Evolutionary conservation across 345 rosid genomes (phyloP).

Genomic region (Rhodamnia argentea): DNA sequence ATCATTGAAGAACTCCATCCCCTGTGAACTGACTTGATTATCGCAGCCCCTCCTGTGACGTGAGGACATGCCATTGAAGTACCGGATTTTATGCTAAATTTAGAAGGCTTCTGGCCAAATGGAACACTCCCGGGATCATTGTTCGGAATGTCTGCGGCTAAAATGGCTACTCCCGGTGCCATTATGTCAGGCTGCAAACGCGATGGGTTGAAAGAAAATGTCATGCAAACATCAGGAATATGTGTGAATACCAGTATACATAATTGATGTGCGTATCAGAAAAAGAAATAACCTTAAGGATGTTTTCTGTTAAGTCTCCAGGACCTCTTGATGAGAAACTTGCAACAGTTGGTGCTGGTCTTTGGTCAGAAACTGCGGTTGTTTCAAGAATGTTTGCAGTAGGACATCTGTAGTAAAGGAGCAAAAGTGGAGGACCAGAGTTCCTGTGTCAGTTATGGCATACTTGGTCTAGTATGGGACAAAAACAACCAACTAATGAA

Average conservation of each 20-base stretch:
- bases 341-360: slow-evolving; percentile 80
- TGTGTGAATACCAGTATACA: not conserved
- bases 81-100: slow-evolving; percentile 47
- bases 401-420: slow-evolving; percentile 25
- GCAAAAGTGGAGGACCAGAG: not conserved
- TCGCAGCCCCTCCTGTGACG: slow-evolving; percentile 64
- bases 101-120: slow-evolving; percentile 15
- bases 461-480: not conserved
- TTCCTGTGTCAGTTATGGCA: not conserved
- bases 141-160: slow-evolving; percentile 52
- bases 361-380: slow-evolving; percentile 16
- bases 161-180: slow-evolving; percentile 80
- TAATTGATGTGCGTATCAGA: not conserved
- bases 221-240: not conserved
- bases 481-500: not conserved
- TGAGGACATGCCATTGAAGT: slow-evolving; percentile 95
- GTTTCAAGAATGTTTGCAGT: slow-evolving; percentile 49
- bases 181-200: slow-evolving; percentile 61
- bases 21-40: slow-evolving; percentile 37
- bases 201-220: not conserved
- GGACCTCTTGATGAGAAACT: slow-evolving; percentile 85
- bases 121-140: slow-evolving; percentile 13
- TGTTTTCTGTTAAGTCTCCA: slow-evolving; percentile 46
- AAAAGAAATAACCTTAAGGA: slow-evolving; percentile 50
- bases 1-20: slow-evolving; percentile 63